These are phyloP conservation scores for Apiotrichum gamsii DNA, from an alignment of 1,284 basidiomycete genomes.

Conservation along the genomic window DNA sequence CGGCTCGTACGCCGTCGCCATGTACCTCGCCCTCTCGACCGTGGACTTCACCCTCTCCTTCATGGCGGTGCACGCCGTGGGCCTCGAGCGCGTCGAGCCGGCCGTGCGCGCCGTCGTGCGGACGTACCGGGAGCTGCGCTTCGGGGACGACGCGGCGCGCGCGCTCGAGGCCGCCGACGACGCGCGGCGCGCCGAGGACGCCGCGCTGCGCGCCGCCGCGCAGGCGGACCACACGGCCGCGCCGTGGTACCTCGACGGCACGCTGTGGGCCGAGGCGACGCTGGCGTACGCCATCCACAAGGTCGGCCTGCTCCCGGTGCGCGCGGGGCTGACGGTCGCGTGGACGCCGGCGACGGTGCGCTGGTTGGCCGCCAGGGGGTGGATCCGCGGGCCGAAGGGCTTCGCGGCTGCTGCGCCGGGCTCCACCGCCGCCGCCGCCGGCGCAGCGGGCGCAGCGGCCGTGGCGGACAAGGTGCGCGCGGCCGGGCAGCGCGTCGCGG, in stretches of 20 bases:
- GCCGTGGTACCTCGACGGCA: conserved; percentile 53
- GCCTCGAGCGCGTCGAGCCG: conserved; percentile 79
- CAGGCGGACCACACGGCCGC: conserved; percentile 29
- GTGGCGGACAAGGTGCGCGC: conserved; percentile 11
- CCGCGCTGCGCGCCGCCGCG: conserved; percentile 55
- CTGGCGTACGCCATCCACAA: conserved; percentile 96
- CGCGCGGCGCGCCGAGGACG: conserved; percentile 15
- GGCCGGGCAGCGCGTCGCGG: conserved; percentile 8
- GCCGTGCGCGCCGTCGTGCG: conserved; percentile 58
- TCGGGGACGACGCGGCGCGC: conserved; percentile 24
- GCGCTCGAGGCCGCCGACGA: conserved; percentile 19
- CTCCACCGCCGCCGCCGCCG: too few relatives aligned
- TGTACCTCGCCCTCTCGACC: conserved; percentile 66
- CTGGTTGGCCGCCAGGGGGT: conserved; percentile 68
- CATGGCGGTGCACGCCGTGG: conserved; percentile 74
- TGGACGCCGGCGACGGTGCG: conserved; percentile 77
- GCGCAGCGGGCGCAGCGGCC: conserved; percentile 12
- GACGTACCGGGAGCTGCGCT: conserved; percentile 29
- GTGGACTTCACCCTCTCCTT: conserved; percentile 80
- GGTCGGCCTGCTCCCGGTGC: conserved; percentile 80
- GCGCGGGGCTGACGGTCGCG: conserved; percentile 81
- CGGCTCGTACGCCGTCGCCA: conserved; percentile 84
- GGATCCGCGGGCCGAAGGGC: conserved; percentile 52
- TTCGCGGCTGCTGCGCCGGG: too few relatives aligned
- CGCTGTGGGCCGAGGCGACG: conserved; percentile 82